A percentile compares a stretch with the other conserved stretches of the same genome.
phyloP scores from a whole-genome alignment of 495 filamentous ascomycete species.

The Saxophila tyrrhenica region DNA sequence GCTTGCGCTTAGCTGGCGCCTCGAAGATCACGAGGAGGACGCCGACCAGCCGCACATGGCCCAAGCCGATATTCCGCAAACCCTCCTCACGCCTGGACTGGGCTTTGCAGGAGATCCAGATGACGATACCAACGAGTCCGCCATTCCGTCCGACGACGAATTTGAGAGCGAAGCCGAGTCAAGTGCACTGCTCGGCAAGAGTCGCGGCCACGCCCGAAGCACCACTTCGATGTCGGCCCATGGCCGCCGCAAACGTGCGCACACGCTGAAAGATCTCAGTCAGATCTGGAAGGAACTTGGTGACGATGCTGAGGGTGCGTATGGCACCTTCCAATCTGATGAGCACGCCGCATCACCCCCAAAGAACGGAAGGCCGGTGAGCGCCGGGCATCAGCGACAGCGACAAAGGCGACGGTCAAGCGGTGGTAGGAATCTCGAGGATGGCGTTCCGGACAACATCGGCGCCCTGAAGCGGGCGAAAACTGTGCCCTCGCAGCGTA shows the following conservation, averaged over 20 bases:
- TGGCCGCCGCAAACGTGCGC: slow-evolving; percentile 13
- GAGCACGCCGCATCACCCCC: neutral
- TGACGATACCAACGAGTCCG: slow-evolving; percentile 11
- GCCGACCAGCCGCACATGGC: slow-evolving; percentile 5
- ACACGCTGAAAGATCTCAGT: slow-evolving; percentile 16
- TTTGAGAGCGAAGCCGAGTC: slow-evolving; percentile 9
- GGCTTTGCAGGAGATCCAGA: slow-evolving; percentile 46
- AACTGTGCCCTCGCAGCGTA: slow-evolving; percentile 4
- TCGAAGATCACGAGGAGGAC: slow-evolving; percentile 47
- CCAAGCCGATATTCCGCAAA: slow-evolving; percentile 37
- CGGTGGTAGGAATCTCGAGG: slow-evolving; percentile 4
- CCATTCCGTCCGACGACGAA: slow-evolving; percentile 14
- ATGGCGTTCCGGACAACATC: neutral
- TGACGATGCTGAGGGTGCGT: slow-evolving; percentile 20
- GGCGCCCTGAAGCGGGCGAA: neutral
- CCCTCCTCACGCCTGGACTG: slow-evolving; percentile 54
- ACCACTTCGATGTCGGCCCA: neutral
- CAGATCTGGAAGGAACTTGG: slow-evolving; percentile 33
- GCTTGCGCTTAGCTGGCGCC: slow-evolving; percentile 84
- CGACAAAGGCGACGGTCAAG: slow-evolving; percentile 7
- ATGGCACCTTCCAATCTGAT: slow-evolving; percentile 11
- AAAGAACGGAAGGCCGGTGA: neutral
- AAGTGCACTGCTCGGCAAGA: slow-evolving; percentile 6
- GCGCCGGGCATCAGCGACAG: slow-evolving; percentile 2
- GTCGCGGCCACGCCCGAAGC: slow-evolving; percentile 1